phyloP scores from a whole-genome alignment of 768 basidiomycete genomes.

The Ramaria sp. region DNA sequence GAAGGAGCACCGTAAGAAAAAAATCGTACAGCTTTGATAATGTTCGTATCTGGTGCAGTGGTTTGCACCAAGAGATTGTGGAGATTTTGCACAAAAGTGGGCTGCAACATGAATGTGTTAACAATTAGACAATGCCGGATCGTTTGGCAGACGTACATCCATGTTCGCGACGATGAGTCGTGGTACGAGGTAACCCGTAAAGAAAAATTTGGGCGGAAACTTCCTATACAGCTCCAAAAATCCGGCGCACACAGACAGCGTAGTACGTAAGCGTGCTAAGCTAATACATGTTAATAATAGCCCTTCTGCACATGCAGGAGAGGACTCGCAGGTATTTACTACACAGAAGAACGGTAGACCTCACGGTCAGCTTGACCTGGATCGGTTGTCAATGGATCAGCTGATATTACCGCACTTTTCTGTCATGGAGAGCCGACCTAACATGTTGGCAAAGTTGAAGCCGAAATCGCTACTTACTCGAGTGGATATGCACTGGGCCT shows the following conservation, averaged over 20 bases:
- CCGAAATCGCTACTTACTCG: too few species aligned
- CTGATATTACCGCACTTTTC: too few species aligned
- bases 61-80: conserved; percentile 81
- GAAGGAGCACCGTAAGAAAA: conserved; percentile 10
- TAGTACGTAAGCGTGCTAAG: too few species aligned
- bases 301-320: too few species aligned
- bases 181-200: conserved; percentile 7
- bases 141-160: background rate
- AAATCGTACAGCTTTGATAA: conserved; percentile 75
- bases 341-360: too few species aligned
- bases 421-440: too few species aligned
- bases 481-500: too few species aligned
- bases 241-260: conserved; percentile 5
- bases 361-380: too few species aligned
- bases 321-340: too few species aligned
- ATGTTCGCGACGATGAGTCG: conserved; percentile 5
- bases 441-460: too few species aligned
- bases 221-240: conserved; percentile 3
- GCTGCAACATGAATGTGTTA: background rate
- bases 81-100: conserved; percentile 60
- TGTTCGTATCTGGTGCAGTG: conserved; percentile 77
- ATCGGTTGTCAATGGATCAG: too few species aligned
- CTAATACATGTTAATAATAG: too few species aligned
- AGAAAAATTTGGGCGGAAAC: conserved; percentile 9
- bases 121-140: background rate